phyloP scores from a whole-genome alignment of 306 rosid genomes.

The Cercis canadensis region DNA sequence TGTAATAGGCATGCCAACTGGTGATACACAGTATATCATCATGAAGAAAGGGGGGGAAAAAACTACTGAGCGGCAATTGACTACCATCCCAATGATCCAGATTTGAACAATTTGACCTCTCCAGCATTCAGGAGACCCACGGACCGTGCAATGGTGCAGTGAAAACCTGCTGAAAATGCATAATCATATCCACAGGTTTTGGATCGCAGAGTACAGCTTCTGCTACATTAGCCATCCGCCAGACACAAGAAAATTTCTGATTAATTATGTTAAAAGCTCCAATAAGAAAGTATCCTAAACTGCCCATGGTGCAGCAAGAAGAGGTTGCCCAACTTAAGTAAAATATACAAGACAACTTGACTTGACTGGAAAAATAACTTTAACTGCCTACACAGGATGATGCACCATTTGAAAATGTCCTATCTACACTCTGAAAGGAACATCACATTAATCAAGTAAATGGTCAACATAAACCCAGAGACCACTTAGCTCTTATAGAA shows the following conservation, averaged over 20 bases:
- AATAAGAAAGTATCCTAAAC: constrained; percentile 23
- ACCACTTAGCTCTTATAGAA: not conserved
- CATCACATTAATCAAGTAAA: not conserved
- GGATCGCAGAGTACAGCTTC: not conserved
- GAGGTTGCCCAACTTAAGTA: constrained; percentile 35
- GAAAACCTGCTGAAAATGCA: constrained; percentile 20
- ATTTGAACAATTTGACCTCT: constrained; percentile 27
- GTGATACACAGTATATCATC: constrained; percentile 27
- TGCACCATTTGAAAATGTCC: constrained; percentile 17
- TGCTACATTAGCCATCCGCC: constrained; percentile 12
- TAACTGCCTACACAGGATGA: constrained; percentile 39
- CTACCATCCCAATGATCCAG: constrained; percentile 36
- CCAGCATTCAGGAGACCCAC: constrained; percentile 30
- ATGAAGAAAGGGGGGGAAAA: constrained; percentile 17
- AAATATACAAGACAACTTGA: constrained; percentile 35
- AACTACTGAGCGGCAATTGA: constrained; percentile 29
- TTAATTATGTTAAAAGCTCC: constrained; percentile 28
- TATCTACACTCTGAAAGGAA: constrained; percentile 31
- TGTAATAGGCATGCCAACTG: not conserved
- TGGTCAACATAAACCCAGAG: not conserved
- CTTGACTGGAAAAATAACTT: constrained; percentile 34
- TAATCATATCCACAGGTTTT: constrained; percentile 7
- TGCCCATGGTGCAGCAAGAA: constrained; percentile 27
- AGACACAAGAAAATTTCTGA: constrained; percentile 33
- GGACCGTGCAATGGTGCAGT: constrained; percentile 16